phyloP scores from a whole-genome alignment of 169 alveolate species.

The Toxoplasma gondii region DNA sequence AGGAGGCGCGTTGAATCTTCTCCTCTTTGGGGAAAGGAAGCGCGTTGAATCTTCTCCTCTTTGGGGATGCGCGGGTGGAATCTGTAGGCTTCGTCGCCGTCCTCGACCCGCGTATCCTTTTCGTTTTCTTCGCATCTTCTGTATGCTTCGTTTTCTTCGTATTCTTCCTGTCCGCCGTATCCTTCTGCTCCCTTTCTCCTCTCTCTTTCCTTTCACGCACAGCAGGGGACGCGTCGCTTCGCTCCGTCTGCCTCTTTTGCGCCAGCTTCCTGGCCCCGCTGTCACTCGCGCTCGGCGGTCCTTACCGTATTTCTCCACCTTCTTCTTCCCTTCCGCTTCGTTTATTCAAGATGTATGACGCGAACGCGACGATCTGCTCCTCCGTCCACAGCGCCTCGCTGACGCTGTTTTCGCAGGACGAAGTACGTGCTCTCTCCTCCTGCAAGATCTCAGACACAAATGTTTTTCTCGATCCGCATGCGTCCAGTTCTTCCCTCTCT shows the following conservation, averaged over 20 bases:
- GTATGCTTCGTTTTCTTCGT: not conserved
- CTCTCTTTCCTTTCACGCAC: not conserved
- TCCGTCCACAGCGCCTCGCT: constrained; percentile 34
- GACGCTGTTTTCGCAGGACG: not conserved
- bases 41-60: not conserved
- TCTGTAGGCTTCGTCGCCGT: not conserved
- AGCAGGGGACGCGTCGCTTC: not conserved
- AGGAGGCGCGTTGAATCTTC: no score
- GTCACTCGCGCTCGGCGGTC: no score
- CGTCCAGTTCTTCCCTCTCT: not conserved
- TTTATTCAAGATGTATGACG: constrained; percentile 16
- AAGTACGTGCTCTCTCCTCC: not conserved
- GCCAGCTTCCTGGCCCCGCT: not conserved
- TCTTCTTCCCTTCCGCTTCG: not conserved
- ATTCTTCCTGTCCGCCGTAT: not conserved
- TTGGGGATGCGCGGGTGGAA: not conserved
- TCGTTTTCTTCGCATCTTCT: not conserved
- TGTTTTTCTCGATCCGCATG: constrained; percentile 27
- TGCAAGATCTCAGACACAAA: not conserved
- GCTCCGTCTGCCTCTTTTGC: not conserved
- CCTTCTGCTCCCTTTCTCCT: not conserved
- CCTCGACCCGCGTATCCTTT: not conserved
- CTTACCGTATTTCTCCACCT: not conserved
- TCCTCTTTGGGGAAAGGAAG: no score
- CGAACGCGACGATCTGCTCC: constrained; percentile 10